Evolutionary conservation across 768 basidiomycete genomes (phyloP).

Genomic region (Coprinopsis strossmayeri): DNA sequence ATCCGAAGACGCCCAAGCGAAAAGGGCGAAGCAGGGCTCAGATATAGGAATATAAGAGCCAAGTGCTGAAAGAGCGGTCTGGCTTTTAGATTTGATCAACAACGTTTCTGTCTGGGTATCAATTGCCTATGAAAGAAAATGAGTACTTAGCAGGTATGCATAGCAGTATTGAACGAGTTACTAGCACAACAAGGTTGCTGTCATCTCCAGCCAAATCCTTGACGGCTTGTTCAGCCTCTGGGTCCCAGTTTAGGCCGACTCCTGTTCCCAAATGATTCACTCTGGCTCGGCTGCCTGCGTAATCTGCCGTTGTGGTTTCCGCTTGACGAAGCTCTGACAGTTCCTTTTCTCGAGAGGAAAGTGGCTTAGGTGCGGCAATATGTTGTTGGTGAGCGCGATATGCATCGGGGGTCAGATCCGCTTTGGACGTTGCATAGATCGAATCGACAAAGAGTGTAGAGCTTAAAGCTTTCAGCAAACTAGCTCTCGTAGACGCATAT

Average conservation of each 20-base stretch:
- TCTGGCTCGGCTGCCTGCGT: slow-evolving; percentile 53
- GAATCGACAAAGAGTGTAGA: slow-evolving; percentile 65
- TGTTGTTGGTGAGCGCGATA: slow-evolving; percentile 73
- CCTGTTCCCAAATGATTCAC: slow-evolving; percentile 51
- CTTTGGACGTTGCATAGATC: slow-evolving; percentile 73
- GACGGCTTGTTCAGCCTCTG: slow-evolving; percentile 61
- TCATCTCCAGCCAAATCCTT: slow-evolving; percentile 44
- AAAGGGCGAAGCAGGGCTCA: slow-evolving; percentile 65
- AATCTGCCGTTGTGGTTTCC: slow-evolving; percentile 46
- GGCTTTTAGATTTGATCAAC: slow-evolving; percentile 32
- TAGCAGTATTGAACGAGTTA: slow-evolving; percentile 28
- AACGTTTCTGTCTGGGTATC: slow-evolving; percentile 60
- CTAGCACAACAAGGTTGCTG: slow-evolving; percentile 57
- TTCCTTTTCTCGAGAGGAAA: slow-evolving; percentile 79
- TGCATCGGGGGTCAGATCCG: slow-evolving; percentile 57
- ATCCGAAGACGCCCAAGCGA: slow-evolving; percentile 51
- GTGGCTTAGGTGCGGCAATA: slow-evolving; percentile 68
- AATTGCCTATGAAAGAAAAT: slow-evolving; percentile 51
- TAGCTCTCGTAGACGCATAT: slow-evolving; percentile 72
- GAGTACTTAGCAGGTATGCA: not conserved
- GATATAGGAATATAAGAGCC: slow-evolving; percentile 43
- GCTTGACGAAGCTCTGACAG: slow-evolving; percentile 71
- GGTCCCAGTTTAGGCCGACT: slow-evolving; percentile 62
- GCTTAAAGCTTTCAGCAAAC: slow-evolving; percentile 68
- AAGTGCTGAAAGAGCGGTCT: slow-evolving; percentile 37